Conservation (phyloP, 345 rosid genomes). For the Barbarea vulgaris region DNA sequence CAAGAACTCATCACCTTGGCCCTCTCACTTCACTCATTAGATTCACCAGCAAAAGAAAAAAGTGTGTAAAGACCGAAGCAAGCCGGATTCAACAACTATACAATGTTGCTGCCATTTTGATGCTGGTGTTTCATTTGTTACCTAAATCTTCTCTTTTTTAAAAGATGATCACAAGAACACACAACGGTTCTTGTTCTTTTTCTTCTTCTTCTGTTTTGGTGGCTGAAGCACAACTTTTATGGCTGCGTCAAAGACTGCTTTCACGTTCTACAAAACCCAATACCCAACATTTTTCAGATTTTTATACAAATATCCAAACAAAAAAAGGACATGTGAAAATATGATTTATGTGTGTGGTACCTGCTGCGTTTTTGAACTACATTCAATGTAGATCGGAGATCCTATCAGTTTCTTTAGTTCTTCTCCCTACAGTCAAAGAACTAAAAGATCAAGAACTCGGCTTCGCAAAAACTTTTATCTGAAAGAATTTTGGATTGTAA, state of each 20-base stretch:
- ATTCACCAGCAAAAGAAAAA: constrained; percentile 25
- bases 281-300: constrained; percentile 3
- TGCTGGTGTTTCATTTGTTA: constrained; percentile 28
- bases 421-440: constrained; percentile 67
- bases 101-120: constrained; percentile 31
- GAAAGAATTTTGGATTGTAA: neutral
- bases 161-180: constrained; percentile 41
- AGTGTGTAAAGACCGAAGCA: constrained; percentile 17
- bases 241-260: constrained; percentile 84
- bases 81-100: constrained; percentile 29
- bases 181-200: constrained; percentile 47
- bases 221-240: constrained; percentile 92
- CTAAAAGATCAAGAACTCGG: constrained; percentile 17
- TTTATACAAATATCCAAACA: neutral
- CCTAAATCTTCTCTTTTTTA: constrained; percentile 6
- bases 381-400: constrained; percentile 82
- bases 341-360: constrained; percentile 34
- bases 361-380: constrained; percentile 97
- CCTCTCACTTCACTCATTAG: constrained; percentile 32
- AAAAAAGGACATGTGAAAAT: neutral
- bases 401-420: constrained; percentile 87
- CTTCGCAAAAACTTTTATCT: neutral
- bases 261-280: constrained; percentile 66
- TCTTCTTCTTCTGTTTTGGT: constrained; percentile 87
- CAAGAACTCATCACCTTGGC: constrained; percentile 31